Evolutionary conservation across 139 green algal species (phyloP).

Genomic region (Gonium pectorale): DNA sequence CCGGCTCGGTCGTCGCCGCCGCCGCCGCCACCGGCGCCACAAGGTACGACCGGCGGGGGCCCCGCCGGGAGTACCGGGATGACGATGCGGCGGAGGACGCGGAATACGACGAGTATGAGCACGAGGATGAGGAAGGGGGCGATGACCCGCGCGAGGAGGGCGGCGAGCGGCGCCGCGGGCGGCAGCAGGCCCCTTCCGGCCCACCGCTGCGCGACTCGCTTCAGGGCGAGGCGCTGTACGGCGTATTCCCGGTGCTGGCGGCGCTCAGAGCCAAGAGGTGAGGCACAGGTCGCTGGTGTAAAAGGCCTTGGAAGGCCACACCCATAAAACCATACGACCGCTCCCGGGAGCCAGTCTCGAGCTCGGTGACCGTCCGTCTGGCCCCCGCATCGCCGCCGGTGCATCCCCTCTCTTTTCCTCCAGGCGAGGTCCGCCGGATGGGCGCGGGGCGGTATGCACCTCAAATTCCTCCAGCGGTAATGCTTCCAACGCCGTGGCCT

Average conservation of each 20-base stretch:
- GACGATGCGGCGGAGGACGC: not conserved
- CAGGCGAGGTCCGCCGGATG: not conserved
- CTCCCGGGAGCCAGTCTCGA: not conserved
- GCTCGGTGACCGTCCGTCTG: not conserved
- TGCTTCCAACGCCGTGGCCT: not conserved
- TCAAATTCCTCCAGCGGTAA: not conserved
- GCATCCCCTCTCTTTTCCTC: not conserved
- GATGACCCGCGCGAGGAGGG: not conserved
- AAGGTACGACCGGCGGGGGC: no score
- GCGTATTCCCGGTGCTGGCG: slow-evolving; percentile 79
- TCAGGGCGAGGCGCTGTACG: slow-evolving; percentile 76
- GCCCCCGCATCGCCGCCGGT: no score
- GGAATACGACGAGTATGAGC: not conserved
- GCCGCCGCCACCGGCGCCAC: no score
- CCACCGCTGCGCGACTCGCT: slow-evolving; percentile 41
- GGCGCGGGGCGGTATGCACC: not conserved
- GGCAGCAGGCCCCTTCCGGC: not conserved
- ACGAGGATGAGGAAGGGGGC: not conserved
- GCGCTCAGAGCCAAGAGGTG: slow-evolving; percentile 67
- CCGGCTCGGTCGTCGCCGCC: not conserved
- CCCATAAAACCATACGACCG: no score
- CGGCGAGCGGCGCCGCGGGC: not conserved
- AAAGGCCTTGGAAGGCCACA: no score
- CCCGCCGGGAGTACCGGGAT: not conserved
- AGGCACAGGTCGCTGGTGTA: no score